phyloP scores from a whole-genome alignment of 352 stramenopile genomes.

The Globisporangium paddicum region DNA sequence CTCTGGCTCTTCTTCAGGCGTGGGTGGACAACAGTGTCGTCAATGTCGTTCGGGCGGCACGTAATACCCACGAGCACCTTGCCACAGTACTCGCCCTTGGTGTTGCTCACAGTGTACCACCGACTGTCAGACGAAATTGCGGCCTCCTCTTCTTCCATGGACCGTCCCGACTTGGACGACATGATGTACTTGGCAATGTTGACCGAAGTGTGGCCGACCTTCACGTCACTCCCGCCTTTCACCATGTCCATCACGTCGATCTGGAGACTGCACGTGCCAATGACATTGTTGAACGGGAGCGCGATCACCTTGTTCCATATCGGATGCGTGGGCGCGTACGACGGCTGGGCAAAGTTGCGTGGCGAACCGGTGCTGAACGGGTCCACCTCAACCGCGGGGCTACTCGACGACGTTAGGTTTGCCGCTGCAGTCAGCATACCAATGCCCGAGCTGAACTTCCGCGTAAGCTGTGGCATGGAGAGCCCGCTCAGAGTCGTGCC shows the following conservation, averaged over 20 bases:
- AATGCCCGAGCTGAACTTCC: conserved; percentile 65
- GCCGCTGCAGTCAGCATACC: conserved; percentile 49
- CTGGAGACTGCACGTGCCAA: conserved; percentile 70
- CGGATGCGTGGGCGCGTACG: conserved; percentile 61
- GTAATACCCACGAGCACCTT: conserved; percentile 82
- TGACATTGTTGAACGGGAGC: conserved; percentile 69
- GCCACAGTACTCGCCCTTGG: conserved; percentile 83
- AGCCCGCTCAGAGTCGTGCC: conserved; percentile 41
- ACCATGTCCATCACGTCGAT: conserved; percentile 68
- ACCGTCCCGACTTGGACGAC: conserved; percentile 27
- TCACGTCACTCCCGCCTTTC: conserved; percentile 34
- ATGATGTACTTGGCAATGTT: conserved; percentile 87
- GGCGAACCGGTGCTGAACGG: conserved; percentile 57
- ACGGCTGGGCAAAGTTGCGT: conserved; percentile 46
- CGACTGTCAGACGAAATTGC: conserved; percentile 67
- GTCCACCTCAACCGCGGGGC: conserved; percentile 25
- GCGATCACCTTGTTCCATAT: conserved; percentile 83
- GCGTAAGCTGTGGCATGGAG: conserved; percentile 65
- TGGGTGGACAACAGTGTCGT: conserved; percentile 33
- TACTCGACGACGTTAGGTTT: conserved; percentile 26
- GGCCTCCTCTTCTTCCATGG: conserved; percentile 53
- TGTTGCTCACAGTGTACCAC: conserved; percentile 85
- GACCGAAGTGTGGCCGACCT: conserved; percentile 59
- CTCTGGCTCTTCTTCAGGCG: conserved; percentile 75
- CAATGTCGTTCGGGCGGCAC: conserved; percentile 34